Conservation (phyloP, 768 basidiomycete species). For the Suillus alpinus region DNA sequence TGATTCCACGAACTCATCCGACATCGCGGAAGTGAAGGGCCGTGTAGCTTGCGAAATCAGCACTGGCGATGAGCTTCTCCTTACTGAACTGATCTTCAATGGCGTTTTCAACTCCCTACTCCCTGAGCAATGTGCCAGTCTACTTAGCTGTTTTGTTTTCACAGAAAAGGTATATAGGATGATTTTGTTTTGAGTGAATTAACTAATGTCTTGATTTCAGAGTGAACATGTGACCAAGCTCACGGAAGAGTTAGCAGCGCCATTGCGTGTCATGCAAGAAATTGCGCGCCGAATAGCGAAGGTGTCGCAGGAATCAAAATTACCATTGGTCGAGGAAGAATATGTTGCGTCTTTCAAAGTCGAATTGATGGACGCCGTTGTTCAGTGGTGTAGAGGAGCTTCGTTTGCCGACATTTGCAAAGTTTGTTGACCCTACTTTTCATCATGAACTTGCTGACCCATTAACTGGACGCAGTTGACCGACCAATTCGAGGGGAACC, state of each 20-base stretch:
- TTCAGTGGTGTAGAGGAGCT: conserved; percentile 98
- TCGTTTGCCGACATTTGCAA: conserved; percentile 96
- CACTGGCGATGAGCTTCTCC: conserved; percentile 91
- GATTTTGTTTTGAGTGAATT: neutral
- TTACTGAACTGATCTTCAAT: conserved; percentile 97
- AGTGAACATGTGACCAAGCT: conserved; percentile 84
- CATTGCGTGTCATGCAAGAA: conserved; percentile 94
- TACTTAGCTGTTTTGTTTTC: conserved; percentile 98
- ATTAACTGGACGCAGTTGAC: conserved; percentile 60
- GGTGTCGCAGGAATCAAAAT: conserved; percentile 90
- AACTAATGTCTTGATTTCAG: conserved; percentile 35
- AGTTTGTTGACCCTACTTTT: conserved; percentile 38
- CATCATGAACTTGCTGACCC: neutral
- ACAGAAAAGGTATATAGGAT: conserved; percentile 74
- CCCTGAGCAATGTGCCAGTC: conserved; percentile 89
- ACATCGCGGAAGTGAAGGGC: conserved; percentile 98
- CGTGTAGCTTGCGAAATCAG: conserved; percentile 98
- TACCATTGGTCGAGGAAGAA: conserved; percentile 86
- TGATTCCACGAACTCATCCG: conserved; percentile 82
- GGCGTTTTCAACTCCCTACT: conserved; percentile 88
- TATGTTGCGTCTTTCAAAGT: conserved; percentile 98
- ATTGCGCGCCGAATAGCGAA: conserved; percentile 94
- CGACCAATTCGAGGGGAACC: conserved; percentile 94
- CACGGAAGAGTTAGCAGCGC: conserved; percentile 91
- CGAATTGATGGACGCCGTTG: conserved; percentile 96